These are phyloP conservation scores for Mortierella sp. DNA, from an alignment of 371 early-diverging fungal species.

Conservation along the genomic window DNA sequence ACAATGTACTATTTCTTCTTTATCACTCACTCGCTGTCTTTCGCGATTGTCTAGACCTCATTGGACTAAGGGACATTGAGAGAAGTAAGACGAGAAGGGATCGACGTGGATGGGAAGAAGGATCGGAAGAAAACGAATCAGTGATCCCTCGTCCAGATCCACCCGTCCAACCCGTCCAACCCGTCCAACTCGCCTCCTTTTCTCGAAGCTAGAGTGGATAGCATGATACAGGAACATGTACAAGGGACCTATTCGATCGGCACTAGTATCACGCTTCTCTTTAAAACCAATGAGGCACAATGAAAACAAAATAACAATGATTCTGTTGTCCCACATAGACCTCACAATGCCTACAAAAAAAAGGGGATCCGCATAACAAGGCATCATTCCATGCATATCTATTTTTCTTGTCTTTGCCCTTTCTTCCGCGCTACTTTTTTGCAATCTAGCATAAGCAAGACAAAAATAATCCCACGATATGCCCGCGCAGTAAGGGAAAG, in stretches of 20 bases:
- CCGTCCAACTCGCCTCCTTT: too few relatives aligned
- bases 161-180: too few relatives aligned
- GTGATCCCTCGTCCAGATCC: too few relatives aligned
- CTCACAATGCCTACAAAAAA: background rate
- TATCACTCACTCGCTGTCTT: too few relatives aligned
- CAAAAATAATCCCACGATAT: slow-evolving; percentile 3
- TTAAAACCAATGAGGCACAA: background rate
- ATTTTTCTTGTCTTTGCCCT: background rate
- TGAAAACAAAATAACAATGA: background rate
- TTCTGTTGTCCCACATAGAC: background rate
- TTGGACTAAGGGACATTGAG: too few relatives aligned
- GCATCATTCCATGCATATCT: background rate
- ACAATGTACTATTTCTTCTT: background rate
- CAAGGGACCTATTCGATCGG: background rate
- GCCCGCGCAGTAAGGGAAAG: background rate
- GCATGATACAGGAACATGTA: background rate
- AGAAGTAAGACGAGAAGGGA: too few relatives aligned
- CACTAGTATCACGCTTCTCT: background rate
- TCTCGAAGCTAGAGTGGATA: background rate
- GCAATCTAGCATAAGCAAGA: background rate
- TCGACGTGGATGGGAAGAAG: too few relatives aligned
- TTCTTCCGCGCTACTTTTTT: slow-evolving; percentile 2
- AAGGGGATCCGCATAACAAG: slow-evolving; percentile 8
- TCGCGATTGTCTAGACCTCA: too few relatives aligned
- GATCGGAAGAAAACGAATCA: too few relatives aligned